These are phyloP conservation scores for Calvatia gigantea DNA, from an alignment of 768 basidiomycete genomes.

Conservation along the genomic window DNA sequence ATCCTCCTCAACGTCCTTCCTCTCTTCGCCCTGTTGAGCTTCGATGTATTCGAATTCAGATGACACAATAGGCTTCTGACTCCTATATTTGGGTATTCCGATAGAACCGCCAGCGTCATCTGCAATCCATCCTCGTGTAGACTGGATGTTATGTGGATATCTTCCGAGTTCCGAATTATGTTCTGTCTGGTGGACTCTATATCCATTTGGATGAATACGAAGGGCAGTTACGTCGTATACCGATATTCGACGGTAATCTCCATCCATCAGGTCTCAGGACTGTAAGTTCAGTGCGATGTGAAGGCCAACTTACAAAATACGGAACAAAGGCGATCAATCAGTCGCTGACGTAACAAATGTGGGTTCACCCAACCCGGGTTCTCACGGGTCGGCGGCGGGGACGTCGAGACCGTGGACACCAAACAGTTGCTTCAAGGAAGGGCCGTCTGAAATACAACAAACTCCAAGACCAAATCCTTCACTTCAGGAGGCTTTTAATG, in stretches of 20 bases:
- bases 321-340: no score
- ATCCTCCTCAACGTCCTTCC: constrained; percentile 15
- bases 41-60: not conserved
- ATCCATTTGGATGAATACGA: constrained; percentile 63
- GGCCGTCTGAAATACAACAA: no score
- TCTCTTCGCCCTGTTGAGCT: constrained; percentile 14
- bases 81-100: constrained; percentile 26
- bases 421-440: no score
- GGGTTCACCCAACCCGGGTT: no score
- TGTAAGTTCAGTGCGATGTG: not conserved
- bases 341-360: no score
- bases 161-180: constrained; percentile 29
- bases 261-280: not conserved
- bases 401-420: no score
- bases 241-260: constrained; percentile 40
- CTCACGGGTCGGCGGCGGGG: no score
- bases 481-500: no score
- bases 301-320: no score
- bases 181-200: constrained; percentile 48
- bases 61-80: constrained; percentile 13
- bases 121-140: constrained; percentile 60
- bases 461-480: no score
- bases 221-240: constrained; percentile 64
- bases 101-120: constrained; percentile 56
- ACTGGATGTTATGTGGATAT: constrained; percentile 31